phyloP scores from a whole-genome alignment of 2,329 filamentous ascomycete species.

The Exophiala lecanii-corni region DNA sequence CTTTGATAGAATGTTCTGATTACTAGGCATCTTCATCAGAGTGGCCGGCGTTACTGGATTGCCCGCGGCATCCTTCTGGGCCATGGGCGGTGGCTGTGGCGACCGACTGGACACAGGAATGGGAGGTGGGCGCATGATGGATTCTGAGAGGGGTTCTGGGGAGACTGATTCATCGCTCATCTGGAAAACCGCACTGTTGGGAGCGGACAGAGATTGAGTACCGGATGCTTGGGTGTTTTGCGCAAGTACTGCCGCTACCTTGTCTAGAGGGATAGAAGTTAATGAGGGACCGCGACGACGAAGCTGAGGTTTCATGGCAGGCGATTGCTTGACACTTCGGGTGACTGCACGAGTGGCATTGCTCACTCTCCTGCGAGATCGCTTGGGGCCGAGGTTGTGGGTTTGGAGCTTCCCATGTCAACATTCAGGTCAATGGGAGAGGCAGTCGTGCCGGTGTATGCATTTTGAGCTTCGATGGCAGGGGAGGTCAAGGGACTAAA shows the following conservation, averaged over 20 bases:
- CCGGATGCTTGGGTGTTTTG: slow-evolving; percentile 33
- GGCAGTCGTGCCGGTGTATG: slow-evolving; percentile 38
- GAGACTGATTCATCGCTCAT: slow-evolving; percentile 45
- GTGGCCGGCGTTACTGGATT: slow-evolving; percentile 80
- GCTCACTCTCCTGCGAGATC: slow-evolving; percentile 37
- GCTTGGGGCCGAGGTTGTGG: slow-evolving; percentile 35
- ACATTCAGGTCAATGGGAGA: slow-evolving; percentile 39
- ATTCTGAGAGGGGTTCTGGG: slow-evolving; percentile 46
- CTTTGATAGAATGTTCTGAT: slow-evolving; percentile 33
- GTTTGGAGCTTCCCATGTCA: slow-evolving; percentile 30
- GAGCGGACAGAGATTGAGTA: slow-evolving; percentile 26
- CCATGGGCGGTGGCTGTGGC: slow-evolving; percentile 30
- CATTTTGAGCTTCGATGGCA: slow-evolving; percentile 43
- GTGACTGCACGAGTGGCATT: slow-evolving; percentile 27
- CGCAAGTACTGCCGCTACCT: slow-evolving; percentile 31
- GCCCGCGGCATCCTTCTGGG: slow-evolving; percentile 29
- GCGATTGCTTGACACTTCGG: slow-evolving; percentile 41
- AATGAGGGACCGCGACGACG: slow-evolving; percentile 32
- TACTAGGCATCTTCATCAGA: slow-evolving; percentile 68
- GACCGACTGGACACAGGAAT: slow-evolving; percentile 38
- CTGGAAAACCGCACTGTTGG: slow-evolving; percentile 21
- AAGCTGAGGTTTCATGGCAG: slow-evolving; percentile 39
- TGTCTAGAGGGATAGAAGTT: slow-evolving; percentile 27
- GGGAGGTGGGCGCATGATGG: slow-evolving; percentile 47
- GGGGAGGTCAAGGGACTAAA: slow-evolving; percentile 49